Conservation (phyloP, 768 basidiomycete genomes). For the Tylopilus subfusipes region DNA sequence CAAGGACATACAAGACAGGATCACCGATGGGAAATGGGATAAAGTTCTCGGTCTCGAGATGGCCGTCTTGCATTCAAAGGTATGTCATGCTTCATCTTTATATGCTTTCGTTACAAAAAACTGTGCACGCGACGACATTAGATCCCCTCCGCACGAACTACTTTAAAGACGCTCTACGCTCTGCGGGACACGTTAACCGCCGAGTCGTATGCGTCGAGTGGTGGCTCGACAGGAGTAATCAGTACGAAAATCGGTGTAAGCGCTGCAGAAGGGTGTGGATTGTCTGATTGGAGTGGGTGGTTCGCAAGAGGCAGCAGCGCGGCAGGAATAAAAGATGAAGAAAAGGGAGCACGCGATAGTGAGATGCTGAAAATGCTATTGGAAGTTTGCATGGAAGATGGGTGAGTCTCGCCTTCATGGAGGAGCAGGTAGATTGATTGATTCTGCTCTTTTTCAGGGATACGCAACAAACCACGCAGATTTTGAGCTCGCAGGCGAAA, state of each 20-base stretch:
- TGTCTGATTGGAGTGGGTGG: constrained; percentile 36
- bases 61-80: constrained; percentile 79
- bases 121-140: neutral
- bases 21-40: constrained; percentile 30
- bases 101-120: neutral
- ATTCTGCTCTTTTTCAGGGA: constrained; percentile 38
- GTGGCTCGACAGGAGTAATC: constrained; percentile 64
- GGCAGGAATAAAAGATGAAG: constrained; percentile 36
- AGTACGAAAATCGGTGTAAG: constrained; percentile 47
- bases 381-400: constrained; percentile 78
- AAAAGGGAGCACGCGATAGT: constrained; percentile 45
- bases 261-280: constrained; percentile 50
- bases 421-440: neutral
- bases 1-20: constrained; percentile 19
- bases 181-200: constrained; percentile 75
- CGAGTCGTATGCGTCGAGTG: constrained; percentile 81
- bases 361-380: constrained; percentile 67
- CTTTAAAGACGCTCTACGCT: constrained; percentile 61
- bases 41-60: constrained; percentile 66
- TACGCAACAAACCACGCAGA: constrained; percentile 54
- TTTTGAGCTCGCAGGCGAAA: constrained; percentile 78
- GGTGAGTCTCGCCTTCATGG: constrained; percentile 44
- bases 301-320: constrained; percentile 48
- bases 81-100: constrained; percentile 22
- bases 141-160: constrained; percentile 31